A percentile compares a stretch with the other conserved stretches of the same genome.
phyloP scores from a whole-genome alignment of 2,329 filamentous ascomycete genomes.

The Sporothrix schenckii region DNA sequence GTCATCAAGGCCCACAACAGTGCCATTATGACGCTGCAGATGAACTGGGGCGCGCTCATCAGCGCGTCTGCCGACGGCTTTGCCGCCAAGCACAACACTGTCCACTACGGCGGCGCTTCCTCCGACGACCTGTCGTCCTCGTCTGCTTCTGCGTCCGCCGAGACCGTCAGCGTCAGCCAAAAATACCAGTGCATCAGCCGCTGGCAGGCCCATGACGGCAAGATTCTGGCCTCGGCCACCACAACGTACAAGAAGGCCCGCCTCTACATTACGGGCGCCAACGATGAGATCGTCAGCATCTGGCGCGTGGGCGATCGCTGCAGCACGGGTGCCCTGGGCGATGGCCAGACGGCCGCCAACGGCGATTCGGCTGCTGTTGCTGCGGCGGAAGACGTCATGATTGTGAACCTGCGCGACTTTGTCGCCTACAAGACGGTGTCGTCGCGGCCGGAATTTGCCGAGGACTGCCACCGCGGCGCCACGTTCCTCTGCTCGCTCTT shows the following conservation, averaged over 20 bases:
- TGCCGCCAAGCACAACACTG: conserved; percentile 71
- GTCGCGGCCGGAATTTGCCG: conserved; percentile 79
- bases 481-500: conserved; percentile 89
- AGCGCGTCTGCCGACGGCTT: conserved; percentile 88
- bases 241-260: conserved; percentile 69
- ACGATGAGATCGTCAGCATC: conserved; percentile 84
- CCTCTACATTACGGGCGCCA: conserved; percentile 94
- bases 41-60: conserved; percentile 83
- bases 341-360: conserved; percentile 47
- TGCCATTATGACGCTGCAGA: conserved; percentile 83
- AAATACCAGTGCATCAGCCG: conserved; percentile 44
- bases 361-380: conserved; percentile 39
- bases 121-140: too few relatives aligned
- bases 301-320: conserved; percentile 70
- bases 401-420: conserved; percentile 79
- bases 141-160: conserved; percentile 44
- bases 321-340: conserved; percentile 45
- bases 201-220: conserved; percentile 72
- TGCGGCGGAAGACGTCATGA: conserved; percentile 57
- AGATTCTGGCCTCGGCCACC: conserved; percentile 82
- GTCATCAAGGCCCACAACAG: conserved; percentile 79
- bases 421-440: conserved; percentile 92
- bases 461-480: conserved; percentile 89
- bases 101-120: conserved; percentile 57
- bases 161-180: conserved; percentile 66